These are phyloP conservation scores for Kwoniella sp. DNA, from an alignment of 768 basidiomycete species.

Conservation along the genomic window DNA sequence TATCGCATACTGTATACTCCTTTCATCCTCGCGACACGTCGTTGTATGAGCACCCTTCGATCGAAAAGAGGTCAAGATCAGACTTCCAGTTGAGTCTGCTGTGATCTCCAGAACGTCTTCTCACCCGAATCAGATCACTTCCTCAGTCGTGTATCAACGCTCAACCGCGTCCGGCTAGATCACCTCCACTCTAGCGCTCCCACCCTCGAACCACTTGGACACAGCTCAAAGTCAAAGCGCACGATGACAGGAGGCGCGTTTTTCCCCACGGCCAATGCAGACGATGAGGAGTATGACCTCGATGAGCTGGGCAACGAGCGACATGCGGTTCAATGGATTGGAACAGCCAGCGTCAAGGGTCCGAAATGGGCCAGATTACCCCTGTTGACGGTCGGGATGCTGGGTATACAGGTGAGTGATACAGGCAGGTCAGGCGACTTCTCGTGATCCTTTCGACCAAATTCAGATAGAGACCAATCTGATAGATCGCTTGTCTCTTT, in stretches of 20 bases:
- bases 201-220: neutral
- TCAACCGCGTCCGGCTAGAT: no score
- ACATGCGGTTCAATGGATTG: conserved; percentile 55
- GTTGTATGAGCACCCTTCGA: no score
- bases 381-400: conserved; percentile 71
- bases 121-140: no score
- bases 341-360: conserved; percentile 52
- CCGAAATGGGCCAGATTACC: conserved; percentile 54
- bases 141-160: no score
- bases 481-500: neutral
- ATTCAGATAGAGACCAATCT: no score
- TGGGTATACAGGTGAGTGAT: conserved; percentile 77
- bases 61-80: no score
- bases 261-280: conserved; percentile 30
- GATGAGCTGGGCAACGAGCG: conserved; percentile 64
- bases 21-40: conserved; percentile 12
- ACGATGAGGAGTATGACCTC: conserved; percentile 71
- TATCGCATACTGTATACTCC: neutral
- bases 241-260: conserved; percentile 47
- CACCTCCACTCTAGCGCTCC: no score
- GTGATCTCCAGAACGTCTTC: no score
- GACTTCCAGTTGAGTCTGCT: no score
- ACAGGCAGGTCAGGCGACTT: no score
- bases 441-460: no score
- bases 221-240: neutral